These are phyloP conservation scores for Balakata baccata DNA, from an alignment of 345 rosid genomes.

Conservation along the genomic window DNA sequence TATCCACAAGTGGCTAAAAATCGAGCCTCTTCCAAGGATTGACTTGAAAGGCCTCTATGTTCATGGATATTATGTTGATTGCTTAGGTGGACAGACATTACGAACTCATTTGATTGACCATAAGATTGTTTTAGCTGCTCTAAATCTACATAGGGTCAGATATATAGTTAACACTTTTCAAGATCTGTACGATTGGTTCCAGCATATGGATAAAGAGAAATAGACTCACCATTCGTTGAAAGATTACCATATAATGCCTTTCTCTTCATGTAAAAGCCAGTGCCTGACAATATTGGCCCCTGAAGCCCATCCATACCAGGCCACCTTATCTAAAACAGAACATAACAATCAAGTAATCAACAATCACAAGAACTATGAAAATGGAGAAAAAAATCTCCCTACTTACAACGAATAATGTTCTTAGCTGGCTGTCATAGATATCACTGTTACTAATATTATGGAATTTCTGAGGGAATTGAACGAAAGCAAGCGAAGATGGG, in stretches of 20 bases:
- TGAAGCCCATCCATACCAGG: constrained; percentile 25
- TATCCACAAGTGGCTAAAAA: constrained; percentile 14
- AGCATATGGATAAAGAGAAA: not conserved
- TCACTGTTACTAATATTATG: constrained; percentile 32
- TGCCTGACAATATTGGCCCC: constrained; percentile 41
- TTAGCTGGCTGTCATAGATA: constrained; percentile 41
- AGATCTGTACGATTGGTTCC: not conserved
- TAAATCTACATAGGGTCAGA: constrained; percentile 9
- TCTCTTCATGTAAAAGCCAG: constrained; percentile 47
- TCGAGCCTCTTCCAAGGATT: constrained; percentile 14
- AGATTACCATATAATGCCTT: constrained; percentile 23
- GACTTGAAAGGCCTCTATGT: not conserved
- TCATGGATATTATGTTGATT: not conserved
- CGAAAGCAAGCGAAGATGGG: constrained; percentile 32
- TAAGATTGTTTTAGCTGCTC: constrained; percentile 10
- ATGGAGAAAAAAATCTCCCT: not conserved
- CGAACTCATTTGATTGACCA: constrained; percentile 20
- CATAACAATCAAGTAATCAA: not conserved
- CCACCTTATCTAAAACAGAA: constrained; percentile 10
- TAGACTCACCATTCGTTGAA: not conserved
- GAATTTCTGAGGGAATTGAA: constrained; percentile 48
- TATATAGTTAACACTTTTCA: not conserved
- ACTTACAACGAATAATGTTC: constrained; percentile 15
- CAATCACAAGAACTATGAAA: not conserved
- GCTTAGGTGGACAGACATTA: constrained; percentile 5